Base-by-base conservation (phyloP, 345 rosid genomes). In the Gossypium rotundifolium region DNA sequence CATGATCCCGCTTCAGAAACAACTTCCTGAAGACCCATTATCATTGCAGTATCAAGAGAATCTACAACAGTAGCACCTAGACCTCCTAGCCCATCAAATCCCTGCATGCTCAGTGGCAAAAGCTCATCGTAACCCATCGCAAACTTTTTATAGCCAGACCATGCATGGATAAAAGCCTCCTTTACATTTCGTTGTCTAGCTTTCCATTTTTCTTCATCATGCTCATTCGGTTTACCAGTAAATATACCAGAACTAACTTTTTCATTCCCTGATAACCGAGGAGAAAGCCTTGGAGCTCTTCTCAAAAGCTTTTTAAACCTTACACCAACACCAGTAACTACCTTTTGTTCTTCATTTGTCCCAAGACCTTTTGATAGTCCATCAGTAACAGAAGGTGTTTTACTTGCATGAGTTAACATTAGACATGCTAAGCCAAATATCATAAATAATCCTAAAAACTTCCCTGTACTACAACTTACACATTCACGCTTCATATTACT, bases 21-120 rank as follows among this genome's bases (percentile, higher is more conserved):
- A 63, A 89, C 78, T 58, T 84, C 90, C 81, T 93, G 89, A 65
- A 77, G 85, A 62, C 92, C 96, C 98, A 95, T 95, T 79, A 95
- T 91, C 90, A 95, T 91, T 65, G 99, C 97, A 79, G 99, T 91
- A 80, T 95, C 99, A 74, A 95, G 98, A 77, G 97, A 91, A 86
- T 95, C 99, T 45, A 93, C 96, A 29, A 90, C 79, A 2, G 99
- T 93, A 52, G 99, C 99, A 75, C 98, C 98, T n/a, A 93, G 82
- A 67, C 99, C 99, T 79, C 98, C 98, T 80, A 95, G 81, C 14
- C 97, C 98, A 78, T 95, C 90, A 70, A 83, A 83, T 27, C 99
- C 99, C 12, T 1, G 81, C 75, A 81, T 84, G 75, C 91, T 90
- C 42, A 95, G 40, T 38, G 99, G 98, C 97, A 89, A 87, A 60